phyloP scores from a whole-genome alignment of 1,139 yeast species.

The Tardiomyces depauwii region DNA sequence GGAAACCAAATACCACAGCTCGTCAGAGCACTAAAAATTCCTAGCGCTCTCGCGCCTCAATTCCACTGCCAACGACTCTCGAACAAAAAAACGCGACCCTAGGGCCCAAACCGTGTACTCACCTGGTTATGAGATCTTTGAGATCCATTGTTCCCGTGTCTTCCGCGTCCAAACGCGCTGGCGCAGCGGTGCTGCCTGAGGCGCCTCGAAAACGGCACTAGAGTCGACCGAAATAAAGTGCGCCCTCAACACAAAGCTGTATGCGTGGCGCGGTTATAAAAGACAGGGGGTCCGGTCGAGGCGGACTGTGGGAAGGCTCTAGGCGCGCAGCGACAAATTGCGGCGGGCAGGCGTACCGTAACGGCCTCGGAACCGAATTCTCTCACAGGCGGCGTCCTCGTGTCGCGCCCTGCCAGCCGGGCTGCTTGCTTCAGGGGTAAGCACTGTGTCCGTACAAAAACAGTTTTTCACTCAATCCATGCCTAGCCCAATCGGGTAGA shows the following conservation, averaged over 20 bases:
- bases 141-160: conserved; percentile 5
- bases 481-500: neutral
- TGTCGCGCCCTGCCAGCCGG: neutral
- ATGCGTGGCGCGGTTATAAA: too few species aligned
- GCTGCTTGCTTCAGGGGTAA: neutral
- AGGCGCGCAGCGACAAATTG: too few species aligned
- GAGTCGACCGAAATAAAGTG: neutral
- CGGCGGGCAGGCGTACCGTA: too few species aligned
- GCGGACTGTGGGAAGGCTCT: too few species aligned
- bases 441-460: neutral
- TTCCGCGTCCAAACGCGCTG: neutral
- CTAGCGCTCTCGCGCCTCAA: too few species aligned
- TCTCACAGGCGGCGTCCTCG: neutral
- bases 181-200: too few species aligned
- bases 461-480: neutral
- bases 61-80: too few species aligned
- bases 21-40: too few species aligned
- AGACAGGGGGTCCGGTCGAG: too few species aligned
- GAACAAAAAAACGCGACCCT: neutral
- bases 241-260: too few species aligned
- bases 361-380: too few species aligned
- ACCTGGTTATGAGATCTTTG: conserved; percentile 3
- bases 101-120: neutral
- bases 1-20: too few species aligned
- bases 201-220: neutral